Evolutionary conservation across 495 filamentous ascomycete species (phyloP).

Genomic region (Chaetomium fimeti): DNA sequence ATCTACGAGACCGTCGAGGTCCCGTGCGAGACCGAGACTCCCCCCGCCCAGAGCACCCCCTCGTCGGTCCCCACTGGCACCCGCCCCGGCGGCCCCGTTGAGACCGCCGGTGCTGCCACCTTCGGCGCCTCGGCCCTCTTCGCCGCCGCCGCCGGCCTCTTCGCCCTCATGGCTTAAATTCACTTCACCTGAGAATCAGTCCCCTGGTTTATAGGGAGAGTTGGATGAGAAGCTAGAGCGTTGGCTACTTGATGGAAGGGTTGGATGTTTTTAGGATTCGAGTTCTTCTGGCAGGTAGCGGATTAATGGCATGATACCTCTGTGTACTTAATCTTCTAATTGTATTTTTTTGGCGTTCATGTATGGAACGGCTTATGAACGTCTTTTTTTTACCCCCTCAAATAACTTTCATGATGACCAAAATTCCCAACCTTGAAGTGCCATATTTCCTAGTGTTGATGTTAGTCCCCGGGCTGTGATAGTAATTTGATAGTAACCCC

Average conservation of each 20-base stretch:
- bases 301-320: constrained; percentile 37
- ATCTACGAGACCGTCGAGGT: constrained; percentile 52
- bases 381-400: constrained; percentile 22
- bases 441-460: too few species aligned
- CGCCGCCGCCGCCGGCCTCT: constrained; percentile 52
- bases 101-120: constrained; percentile 16
- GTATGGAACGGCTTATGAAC: constrained; percentile 27
- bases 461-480: too few species aligned
- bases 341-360: constrained; percentile 35
- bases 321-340: constrained; percentile 51
- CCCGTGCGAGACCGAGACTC: constrained; percentile 37
- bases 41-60: constrained; percentile 27
- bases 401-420: neutral
- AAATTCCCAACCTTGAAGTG: too few species aligned
- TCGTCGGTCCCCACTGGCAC: constrained; percentile 34
- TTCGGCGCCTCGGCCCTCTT: constrained; percentile 44
- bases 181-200: constrained; percentile 2
- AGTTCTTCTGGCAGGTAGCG: constrained; percentile 4
- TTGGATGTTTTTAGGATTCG: constrained; percentile 23
- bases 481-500: too few species aligned
- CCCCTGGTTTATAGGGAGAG: constrained; percentile 29
- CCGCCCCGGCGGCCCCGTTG: constrained; percentile 32
- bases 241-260: constrained; percentile 13
- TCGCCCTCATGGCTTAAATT: constrained; percentile 54
- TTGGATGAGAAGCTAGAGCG: constrained; percentile 23